A percentile compares a stretch with the other conserved stretches of the same genome.
phyloP scores from a whole-genome alignment of 1,284 basidiomycete genomes.

The Ustilago cynodontis region DNA sequence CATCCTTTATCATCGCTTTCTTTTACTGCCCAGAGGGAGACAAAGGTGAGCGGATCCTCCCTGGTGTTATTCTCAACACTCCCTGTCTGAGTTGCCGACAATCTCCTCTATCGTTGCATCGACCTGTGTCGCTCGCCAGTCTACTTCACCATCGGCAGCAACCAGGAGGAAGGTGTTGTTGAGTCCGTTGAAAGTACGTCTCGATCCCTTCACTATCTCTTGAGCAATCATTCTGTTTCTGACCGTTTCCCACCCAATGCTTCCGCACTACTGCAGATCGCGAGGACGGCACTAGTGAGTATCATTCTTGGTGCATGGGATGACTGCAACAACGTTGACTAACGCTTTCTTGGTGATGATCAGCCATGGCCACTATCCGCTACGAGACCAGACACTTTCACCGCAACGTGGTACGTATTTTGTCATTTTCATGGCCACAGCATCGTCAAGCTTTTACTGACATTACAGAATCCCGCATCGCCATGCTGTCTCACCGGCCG shows the following conservation, averaged over 20 bases:
- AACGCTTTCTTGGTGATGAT: neutral
- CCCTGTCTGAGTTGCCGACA: neutral
- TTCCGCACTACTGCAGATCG: constrained; percentile 11
- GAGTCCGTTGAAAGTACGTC: constrained; percentile 25
- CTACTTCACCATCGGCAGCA: constrained; percentile 34
- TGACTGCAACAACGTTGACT: no score
- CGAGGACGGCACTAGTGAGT: constrained; percentile 24
- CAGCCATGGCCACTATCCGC: constrained; percentile 35
- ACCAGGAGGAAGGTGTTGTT: constrained; percentile 39
- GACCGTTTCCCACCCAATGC: neutral
- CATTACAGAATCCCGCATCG: neutral
- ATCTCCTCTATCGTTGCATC: no score
- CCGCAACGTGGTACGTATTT: constrained; percentile 30
- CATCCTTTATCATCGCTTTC: no score
- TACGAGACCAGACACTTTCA: constrained; percentile 23
- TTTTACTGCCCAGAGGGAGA: no score
- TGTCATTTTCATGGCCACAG: no score
- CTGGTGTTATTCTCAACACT: no score
- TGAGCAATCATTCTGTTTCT: neutral
- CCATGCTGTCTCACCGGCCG: neutral
- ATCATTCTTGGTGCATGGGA: neutral
- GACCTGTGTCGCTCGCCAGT: constrained; percentile 9
- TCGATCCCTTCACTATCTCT: neutral
- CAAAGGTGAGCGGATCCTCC: no score
- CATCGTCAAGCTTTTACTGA: no score